Evolutionary conservation across 2,329 filamentous ascomycete genomes (phyloP), one percentile per base, ranked within the genome.

Genomic region (Nemania abortiva): DNA sequence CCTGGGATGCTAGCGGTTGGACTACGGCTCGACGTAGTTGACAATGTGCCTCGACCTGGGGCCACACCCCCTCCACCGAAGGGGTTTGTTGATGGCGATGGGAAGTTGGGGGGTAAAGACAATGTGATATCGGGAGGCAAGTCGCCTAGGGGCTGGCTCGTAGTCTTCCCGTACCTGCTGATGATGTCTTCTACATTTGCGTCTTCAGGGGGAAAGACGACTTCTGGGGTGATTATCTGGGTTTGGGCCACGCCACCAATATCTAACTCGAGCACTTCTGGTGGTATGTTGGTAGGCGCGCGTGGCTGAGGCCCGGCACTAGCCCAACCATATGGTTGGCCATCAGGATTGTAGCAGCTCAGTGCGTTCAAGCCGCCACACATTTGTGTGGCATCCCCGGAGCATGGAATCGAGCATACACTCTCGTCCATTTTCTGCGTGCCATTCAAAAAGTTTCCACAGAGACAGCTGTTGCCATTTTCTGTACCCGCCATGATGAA

Each of bases 341-440:
- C 81, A 60, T 79, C 78, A 52, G 77, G 76, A 65, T 79, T 81
- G 74, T 83, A 87, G 64, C 86, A 80, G 65, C 79, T 83, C 58
- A 87, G 78, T 10, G 82, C 79, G 78, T 81, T 81, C 63, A 76
- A 70, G 18, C 86, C 87, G 55, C 87, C 88, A 72, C 88, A 90
- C 6, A 80, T 80, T 74, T 87, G 79, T 11, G 74, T 76, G 1
- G 70, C 69, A 70, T 87, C 83, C 24, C 85, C 87, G 60, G 83
- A 81, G 75, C 88, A 89, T 1, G 83, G 77, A 73, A 82, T 84
- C 50, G 77, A 77, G 78, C 88, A 90, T 13, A 74, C 72, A 7
- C 75, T 78, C 3, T 85, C 84, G 53, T 82, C 81, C 20, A 88
- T 74, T 70, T 80, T 79, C 56, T 80, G 76, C 31, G 80, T 82